Evolutionary conservation across 345 rosid genomes (phyloP).

Genomic region (Physaria fendleri): DNA sequence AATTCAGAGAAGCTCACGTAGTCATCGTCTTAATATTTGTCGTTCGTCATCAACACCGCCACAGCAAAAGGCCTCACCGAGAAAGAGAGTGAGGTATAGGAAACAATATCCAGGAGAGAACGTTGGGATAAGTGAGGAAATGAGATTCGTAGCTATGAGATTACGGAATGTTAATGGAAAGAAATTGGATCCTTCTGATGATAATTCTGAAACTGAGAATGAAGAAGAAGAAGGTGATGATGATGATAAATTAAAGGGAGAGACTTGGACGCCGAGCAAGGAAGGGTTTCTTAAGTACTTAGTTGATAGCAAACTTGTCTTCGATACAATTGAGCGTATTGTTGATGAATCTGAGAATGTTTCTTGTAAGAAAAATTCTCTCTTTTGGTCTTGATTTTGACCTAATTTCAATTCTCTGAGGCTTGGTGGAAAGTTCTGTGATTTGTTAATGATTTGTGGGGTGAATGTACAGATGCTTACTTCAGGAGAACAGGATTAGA

Average conservation of each 20-base stretch:
- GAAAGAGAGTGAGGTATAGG: conserved; percentile 62
- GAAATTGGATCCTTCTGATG: conserved; percentile 21
- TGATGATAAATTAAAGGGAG: conserved; percentile 21
- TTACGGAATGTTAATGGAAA: conserved; percentile 71
- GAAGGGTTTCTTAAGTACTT: conserved; percentile 67
- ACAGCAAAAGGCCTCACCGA: conserved; percentile 25
- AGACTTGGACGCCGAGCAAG: conserved; percentile 57
- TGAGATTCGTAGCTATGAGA: conserved; percentile 93
- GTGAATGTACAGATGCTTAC: conserved; percentile 49
- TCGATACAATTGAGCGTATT: conserved; percentile 60
- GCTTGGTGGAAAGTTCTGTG: not conserved
- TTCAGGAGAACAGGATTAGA: conserved; percentile 69
- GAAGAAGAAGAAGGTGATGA: conserved; percentile 10
- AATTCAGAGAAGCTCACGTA: not conserved
- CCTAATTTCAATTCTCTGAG: not conserved
- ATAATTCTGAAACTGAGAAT: conserved; percentile 10
- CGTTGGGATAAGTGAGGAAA: conserved; percentile 81
- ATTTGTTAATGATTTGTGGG: not conserved
- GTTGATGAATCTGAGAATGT: conserved; percentile 76
- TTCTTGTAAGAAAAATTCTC: conserved; percentile 48
- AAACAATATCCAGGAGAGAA: conserved; percentile 77
- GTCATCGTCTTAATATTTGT: not conserved
- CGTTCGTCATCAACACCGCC: conserved; percentile 23
- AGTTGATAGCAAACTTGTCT: conserved; percentile 75
- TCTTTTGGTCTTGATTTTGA: not conserved